Evolutionary conservation across 257 asterid genomes (phyloP).

Genomic region (Jaltomata sinuosa): DNA sequence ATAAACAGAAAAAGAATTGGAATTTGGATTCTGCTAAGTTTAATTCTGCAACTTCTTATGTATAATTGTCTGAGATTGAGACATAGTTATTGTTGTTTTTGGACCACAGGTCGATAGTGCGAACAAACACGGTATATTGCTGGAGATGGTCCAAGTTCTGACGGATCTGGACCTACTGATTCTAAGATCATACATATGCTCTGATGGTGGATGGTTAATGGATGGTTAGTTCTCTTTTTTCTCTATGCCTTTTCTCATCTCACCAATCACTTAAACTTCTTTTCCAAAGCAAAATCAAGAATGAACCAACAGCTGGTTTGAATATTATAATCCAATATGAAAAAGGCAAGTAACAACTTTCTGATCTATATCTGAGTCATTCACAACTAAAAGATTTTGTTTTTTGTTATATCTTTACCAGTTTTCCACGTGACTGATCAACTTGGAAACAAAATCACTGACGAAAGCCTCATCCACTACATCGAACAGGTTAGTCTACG

Average conservation of each 20-base stretch:
- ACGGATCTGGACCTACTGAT: slow-evolving; percentile 82
- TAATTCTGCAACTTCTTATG: not conserved
- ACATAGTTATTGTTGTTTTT: not conserved
- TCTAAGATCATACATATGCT: slow-evolving; percentile 77
- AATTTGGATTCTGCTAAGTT: not conserved
- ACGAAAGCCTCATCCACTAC: slow-evolving; percentile 40
- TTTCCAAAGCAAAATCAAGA: not conserved
- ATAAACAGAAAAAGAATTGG: not conserved
- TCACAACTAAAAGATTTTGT: slow-evolving; percentile 7
- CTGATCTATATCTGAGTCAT: slow-evolving; percentile 8
- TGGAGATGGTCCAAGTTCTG: slow-evolving; percentile 90
- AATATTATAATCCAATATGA: not conserved
- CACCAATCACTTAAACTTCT: not conserved
- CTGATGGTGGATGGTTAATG: slow-evolving; percentile 98
- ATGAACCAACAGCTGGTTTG: not conserved
- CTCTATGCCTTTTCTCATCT: not conserved
- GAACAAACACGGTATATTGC: slow-evolving; percentile 75
- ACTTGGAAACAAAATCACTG: slow-evolving; percentile 57
- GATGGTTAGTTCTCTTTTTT: slow-evolving; percentile 48
- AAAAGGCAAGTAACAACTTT: not conserved
- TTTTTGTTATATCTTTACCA: slow-evolving; percentile 26
- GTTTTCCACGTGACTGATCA: slow-evolving; percentile 93
- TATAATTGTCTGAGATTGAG: not conserved
- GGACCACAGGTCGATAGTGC: slow-evolving; percentile 71
- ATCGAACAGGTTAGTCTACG: slow-evolving; percentile 52